Conservation (phyloP, 1,139 yeast species). For the Sugiyamaella neomexicana region DNA sequence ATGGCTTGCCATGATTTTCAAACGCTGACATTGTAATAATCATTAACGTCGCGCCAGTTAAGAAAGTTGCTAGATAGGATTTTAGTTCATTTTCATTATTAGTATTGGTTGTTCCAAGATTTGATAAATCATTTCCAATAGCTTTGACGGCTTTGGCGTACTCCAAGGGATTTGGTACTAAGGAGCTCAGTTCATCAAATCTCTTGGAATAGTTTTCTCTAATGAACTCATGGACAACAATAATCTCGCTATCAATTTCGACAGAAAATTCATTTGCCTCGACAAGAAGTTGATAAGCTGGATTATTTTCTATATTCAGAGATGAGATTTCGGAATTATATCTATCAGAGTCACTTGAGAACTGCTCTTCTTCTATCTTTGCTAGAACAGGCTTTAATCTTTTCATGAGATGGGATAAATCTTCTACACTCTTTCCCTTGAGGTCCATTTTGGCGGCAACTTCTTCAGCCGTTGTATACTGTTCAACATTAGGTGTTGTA, state of each 20-base stretch:
- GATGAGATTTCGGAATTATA: conserved; percentile 9
- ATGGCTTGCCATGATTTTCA: conserved; percentile 41
- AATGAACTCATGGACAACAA: conserved; percentile 51
- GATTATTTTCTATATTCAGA: conserved; percentile 40
- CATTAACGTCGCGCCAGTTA: conserved; percentile 65
- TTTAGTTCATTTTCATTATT: conserved; percentile 36
- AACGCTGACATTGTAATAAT: conserved; percentile 75
- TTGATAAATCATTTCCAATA: conserved; percentile 53
- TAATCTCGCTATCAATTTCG: conserved; percentile 58
- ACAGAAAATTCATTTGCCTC: conserved; percentile 58
- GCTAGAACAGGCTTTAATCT: conserved; percentile 35
- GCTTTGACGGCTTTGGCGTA: conserved; percentile 57
- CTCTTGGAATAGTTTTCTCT: conserved; percentile 56
- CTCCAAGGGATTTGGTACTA: conserved; percentile 64
- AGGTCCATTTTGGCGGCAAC: conserved; percentile 25
- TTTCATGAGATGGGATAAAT: conserved; percentile 32
- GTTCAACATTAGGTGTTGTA: conserved; percentile 3
- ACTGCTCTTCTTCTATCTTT: conserved; percentile 27
- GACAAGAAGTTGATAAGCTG: conserved; percentile 53
- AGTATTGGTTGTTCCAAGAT: conserved; percentile 32
- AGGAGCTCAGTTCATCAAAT: conserved; percentile 69
- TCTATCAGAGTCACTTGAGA: conserved; percentile 13
- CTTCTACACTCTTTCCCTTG: conserved; percentile 22
- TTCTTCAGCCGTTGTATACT: conserved; percentile 29
- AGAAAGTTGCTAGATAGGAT: conserved; percentile 43